Percentiles rank a stretch among this genome's conserved stretches.
Evolutionary conservation across 1,284 basidiomycete species (phyloP).

Genomic region (Amylostereum areolatum): DNA sequence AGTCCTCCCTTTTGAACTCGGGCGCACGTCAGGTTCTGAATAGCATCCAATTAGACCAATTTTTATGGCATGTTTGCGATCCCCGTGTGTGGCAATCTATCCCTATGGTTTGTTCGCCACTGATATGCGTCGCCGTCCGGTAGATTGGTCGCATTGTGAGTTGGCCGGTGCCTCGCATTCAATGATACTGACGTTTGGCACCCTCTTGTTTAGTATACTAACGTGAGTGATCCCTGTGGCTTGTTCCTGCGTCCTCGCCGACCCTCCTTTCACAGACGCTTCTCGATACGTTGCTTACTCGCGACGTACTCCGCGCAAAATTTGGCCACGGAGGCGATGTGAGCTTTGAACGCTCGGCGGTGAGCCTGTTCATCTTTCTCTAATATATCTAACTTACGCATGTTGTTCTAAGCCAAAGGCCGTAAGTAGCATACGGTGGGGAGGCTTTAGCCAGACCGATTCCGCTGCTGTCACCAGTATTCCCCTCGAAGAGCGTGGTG

Average conservation of each 20-base stretch:
- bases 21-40: neutral
- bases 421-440: no score
- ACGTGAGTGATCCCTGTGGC: neutral
- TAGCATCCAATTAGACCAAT: slow-evolving; percentile 21
- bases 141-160: neutral
- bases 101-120: neutral
- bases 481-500: no score
- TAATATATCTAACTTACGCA: no score
- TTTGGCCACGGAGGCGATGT: neutral
- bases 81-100: slow-evolving; percentile 20
- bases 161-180: neutral
- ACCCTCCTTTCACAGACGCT: neutral
- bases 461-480: no score
- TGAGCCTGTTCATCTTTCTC: no score
- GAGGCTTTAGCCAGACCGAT: no score
- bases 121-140: neutral
- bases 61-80: slow-evolving; percentile 40
- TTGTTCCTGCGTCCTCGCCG: neutral
- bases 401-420: no score
- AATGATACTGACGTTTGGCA: neutral
- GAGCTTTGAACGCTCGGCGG: neutral
- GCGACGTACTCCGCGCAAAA: neutral
- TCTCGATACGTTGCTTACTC: neutral
- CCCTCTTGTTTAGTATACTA: neutral
- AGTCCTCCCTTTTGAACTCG: neutral